Conservation (phyloP, 2,329 filamentous ascomycete species). For the Colletotrichum tamarilloi region DNA sequence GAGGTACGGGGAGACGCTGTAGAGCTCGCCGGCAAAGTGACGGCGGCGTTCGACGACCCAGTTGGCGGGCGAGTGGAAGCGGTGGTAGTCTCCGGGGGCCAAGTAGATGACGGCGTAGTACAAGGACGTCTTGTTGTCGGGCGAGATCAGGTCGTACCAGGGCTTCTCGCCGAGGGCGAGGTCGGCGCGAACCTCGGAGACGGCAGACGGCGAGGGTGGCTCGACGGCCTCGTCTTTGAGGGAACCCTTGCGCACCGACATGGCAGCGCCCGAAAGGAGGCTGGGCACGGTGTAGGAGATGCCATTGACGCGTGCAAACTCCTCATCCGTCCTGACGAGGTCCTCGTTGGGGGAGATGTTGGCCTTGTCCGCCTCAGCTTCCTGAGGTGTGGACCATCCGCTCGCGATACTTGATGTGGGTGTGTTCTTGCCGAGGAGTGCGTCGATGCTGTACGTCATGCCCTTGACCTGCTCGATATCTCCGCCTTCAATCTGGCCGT, state of each 20-base stretch:
- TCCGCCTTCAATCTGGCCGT: conserved; percentile 89
- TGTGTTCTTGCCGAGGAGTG: conserved; percentile 79
- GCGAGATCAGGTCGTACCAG: conserved; percentile 76
- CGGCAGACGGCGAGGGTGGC: conserved; percentile 73
- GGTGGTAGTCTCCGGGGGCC: conserved; percentile 97
- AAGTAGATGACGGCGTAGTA: conserved; percentile 98
- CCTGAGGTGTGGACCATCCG: conserved; percentile 42
- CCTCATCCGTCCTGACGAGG: conserved; percentile 82
- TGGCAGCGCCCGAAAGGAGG: conserved; percentile 79
- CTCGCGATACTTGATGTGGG: conserved; percentile 65
- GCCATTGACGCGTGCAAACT: conserved; percentile 94
- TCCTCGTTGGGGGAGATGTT: conserved; percentile 65
- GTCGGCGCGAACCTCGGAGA: conserved; percentile 86
- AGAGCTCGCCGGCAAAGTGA: conserved; percentile 98
- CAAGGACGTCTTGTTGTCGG: conserved; percentile 75
- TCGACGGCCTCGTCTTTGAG: conserved; percentile 79
- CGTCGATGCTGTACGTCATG: conserved; percentile 96
- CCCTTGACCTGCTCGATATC: conserved; percentile 99
- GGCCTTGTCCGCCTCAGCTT: conserved; percentile 40
- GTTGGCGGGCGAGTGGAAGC: conserved; percentile 93
- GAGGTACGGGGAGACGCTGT: conserved; percentile 93
- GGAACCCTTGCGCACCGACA: conserved; percentile 57
- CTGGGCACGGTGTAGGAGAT: conserved; percentile 94
- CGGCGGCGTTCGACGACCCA: conserved; percentile 96
- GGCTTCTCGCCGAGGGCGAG: conserved; percentile 77